A percentile compares a stretch with the other conserved stretches of the same genome.
phyloP scores from a whole-genome alignment of 345 rosid genomes.

The Eucalyptus caleyi region DNA sequence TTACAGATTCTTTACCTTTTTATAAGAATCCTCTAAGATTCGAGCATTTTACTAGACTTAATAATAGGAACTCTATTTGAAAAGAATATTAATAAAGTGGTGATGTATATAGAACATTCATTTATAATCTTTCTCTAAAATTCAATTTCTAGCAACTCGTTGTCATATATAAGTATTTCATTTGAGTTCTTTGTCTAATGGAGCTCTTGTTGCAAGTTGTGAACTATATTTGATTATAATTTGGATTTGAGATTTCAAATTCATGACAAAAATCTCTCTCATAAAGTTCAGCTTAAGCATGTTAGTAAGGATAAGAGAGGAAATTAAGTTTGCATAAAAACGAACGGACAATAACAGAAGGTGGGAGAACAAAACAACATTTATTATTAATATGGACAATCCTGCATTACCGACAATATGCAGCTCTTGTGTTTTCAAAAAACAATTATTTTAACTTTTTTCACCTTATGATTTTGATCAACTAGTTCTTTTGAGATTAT shows the following conservation, averaged over 20 bases:
- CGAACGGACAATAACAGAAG: background rate
- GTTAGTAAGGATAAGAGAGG: background rate
- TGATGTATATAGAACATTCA: background rate
- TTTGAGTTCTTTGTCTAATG: background rate
- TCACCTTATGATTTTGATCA: background rate
- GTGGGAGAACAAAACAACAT: background rate
- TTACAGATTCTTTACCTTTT: background rate
- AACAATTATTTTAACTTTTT: background rate
- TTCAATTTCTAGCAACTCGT: background rate
- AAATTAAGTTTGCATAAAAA: background rate
- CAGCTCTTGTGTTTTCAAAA: background rate
- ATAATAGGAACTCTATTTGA: background rate
- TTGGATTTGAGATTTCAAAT: background rate
- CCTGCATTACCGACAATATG: background rate
- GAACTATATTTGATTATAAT: background rate
- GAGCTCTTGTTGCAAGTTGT: background rate
- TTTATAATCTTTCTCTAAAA: background rate
- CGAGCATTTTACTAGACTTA: background rate
- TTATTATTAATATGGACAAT: background rate
- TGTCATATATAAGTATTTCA: background rate
- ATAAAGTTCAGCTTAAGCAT: background rate
- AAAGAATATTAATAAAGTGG: background rate
- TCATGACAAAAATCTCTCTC: background rate
- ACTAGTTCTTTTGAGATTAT: background rate
- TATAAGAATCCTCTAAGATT: background rate